Percentiles rank a stretch among this genome's conserved stretches.
phyloP scores from a whole-genome alignment of 1,284 basidiomycete genomes.

The Puccinia novopanici region DNA sequence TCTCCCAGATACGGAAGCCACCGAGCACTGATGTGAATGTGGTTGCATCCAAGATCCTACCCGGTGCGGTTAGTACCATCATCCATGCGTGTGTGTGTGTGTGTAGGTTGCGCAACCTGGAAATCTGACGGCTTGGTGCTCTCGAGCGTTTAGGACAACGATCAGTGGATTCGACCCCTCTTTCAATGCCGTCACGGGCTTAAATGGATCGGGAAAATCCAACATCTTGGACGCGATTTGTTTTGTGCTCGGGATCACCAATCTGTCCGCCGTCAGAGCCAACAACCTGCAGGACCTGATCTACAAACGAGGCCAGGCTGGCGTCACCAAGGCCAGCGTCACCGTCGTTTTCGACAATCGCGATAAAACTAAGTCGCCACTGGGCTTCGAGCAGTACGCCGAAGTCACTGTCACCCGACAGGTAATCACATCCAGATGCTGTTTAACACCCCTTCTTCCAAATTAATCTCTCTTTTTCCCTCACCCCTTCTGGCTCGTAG shows the following conservation, averaged over 20 bases:
- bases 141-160: constrained; percentile 59
- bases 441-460: constrained; percentile 53
- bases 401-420: constrained; percentile 97
- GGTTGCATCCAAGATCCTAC: constrained; percentile 23
- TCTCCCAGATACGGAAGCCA: too few species aligned
- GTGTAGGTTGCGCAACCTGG: not conserved
- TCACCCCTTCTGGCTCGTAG: constrained; percentile 61
- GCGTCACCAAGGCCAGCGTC: constrained; percentile 93
- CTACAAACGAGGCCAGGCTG: constrained; percentile 96
- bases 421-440: constrained; percentile 63
- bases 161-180: constrained; percentile 61
- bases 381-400: constrained; percentile 76
- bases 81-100: not conserved
- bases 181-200: constrained; percentile 62
- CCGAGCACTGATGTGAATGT: not conserved
- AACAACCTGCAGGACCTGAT: constrained; percentile 96
- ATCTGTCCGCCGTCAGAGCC: constrained; percentile 88
- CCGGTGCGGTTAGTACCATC: constrained; percentile 50
- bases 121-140: constrained; percentile 28
- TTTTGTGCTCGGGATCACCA: constrained; percentile 94
- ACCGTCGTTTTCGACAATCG: constrained; percentile 99
- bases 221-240: constrained; percentile 98
- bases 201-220: constrained; percentile 73
- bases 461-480: not conserved
- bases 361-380: constrained; percentile 81